A percentile compares a stretch with the other conserved stretches of the same genome.
Conservation (phyloP, 2,329 filamentous ascomycete genomes). For the Drechslera avenae region DNA sequence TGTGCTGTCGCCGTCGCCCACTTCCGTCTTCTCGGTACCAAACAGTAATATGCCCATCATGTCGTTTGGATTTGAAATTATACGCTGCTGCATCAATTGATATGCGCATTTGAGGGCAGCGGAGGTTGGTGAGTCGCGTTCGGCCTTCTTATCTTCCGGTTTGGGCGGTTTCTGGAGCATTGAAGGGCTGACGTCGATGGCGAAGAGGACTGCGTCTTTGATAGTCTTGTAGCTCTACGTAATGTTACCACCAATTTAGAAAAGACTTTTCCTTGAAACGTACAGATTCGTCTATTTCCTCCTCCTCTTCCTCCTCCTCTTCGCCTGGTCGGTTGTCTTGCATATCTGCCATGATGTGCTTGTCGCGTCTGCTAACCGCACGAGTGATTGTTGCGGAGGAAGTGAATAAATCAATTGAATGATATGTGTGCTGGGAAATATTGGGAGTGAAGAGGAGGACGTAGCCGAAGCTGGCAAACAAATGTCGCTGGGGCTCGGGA, state of each 20-base stretch:
- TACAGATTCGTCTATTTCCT: slow-evolving; percentile 70
- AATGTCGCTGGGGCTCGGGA: not conserved
- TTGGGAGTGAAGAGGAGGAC: not conserved
- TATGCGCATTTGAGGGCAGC: slow-evolving; percentile 94
- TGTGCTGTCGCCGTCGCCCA: slow-evolving; percentile 55
- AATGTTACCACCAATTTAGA: slow-evolving; percentile 17
- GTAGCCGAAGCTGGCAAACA: not conserved
- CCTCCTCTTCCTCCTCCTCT: slow-evolving; percentile 73
- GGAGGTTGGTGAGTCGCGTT: slow-evolving; percentile 75
- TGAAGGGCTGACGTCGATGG: slow-evolving; percentile 85
- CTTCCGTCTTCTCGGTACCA: slow-evolving; percentile 76
- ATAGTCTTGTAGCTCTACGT: slow-evolving; percentile 78
- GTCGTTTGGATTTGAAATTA: slow-evolving; percentile 93
- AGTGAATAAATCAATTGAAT: not conserved
- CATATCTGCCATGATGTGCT: slow-evolving; percentile 36
- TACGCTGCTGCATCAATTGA: slow-evolving; percentile 94
- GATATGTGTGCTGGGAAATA: not conserved
- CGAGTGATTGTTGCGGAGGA: not conserved
- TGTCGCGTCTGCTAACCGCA: not conserved
- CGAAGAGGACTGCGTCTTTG: slow-evolving; percentile 98
- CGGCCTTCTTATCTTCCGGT: slow-evolving; percentile 70
- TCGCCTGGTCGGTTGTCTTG: slow-evolving; percentile 44
- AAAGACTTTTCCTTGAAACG: slow-evolving; percentile 16
- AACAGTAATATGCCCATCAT: slow-evolving; percentile 97
- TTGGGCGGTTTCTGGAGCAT: slow-evolving; percentile 75